Evolutionary conservation across 2,329 filamentous ascomycete species (phyloP), one percentile per base, ranked within the genome.

Genomic region (Calonectria pseudoreteaudii): DNA sequence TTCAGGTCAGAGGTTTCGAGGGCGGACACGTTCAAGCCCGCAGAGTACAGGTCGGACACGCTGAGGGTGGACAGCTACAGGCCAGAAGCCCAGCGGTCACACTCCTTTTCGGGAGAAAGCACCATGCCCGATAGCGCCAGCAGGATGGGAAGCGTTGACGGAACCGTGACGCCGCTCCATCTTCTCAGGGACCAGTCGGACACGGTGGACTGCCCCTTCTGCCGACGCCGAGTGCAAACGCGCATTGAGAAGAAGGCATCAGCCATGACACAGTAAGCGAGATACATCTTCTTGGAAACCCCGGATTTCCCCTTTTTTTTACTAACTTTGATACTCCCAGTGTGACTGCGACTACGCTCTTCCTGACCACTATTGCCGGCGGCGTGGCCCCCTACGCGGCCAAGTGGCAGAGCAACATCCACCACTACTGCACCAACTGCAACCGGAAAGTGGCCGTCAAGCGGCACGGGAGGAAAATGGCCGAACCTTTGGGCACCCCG

Each of bases 201-300:
- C 7, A 75, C 69, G 26, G 73, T 80, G 1, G 79, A 80, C 20
- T 80, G 79, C 14, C 79, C 79, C 0, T 80, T 80, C 30, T 80
- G 79, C 26, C 66, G 41, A 23, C 72, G 65, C 8, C 76, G 78
- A 1, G 67, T 60, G 9, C 74, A 79, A 44, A 80, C 79, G 1
- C 47, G 71, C 4, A 76, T 80, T 2, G 78, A 81, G 68, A 77
- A 80, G 34, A 58, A 56, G 1, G 70, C 79, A 4, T 80, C 79
- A 0, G 62, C 26, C 8, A 49, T 71, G 18, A 80, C 79, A n/a
- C 79, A 80, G 79, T 80, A 30, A 68, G n/a, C n/a, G n/a, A n/a
- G 76, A 20, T 14, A 3, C 1, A 44, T 13, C 11, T 14, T 8
- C 0, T 10, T 4, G 3, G 30, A 16, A n/a, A n/a, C n/a, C n/a